Evolutionary conservation across 202 grass and related monocot species (phyloP), one percentile per base, ranked within the genome.

Genomic region (Carex arenaria): DNA sequence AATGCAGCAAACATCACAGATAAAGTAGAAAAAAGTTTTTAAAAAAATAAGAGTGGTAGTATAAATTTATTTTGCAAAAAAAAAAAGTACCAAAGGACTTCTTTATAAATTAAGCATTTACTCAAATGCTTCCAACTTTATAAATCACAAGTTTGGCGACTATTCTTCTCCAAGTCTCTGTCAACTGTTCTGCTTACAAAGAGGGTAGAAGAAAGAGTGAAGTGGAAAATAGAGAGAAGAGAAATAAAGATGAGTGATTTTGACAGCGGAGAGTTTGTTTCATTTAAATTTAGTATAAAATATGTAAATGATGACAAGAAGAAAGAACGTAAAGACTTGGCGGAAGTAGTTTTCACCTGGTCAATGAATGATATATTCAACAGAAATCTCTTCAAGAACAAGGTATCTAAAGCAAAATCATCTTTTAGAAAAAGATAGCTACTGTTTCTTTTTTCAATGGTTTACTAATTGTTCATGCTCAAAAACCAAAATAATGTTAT

Each of bases 341-440:
- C 14, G 36, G 22, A 30, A 40, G 5, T 40, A 22, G 14, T 64
- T 76, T 76, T 84, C 12, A 4, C 82, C 10, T 74, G 67, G 68
- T 62, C 71, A 7, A 36, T 76, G 19, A 28, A 74, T 55, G 69
- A 84, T 63, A 14, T 77, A 57, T 45, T 75, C 34, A 49, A 73
- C 68, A 40, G 20, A 84, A 62, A 73, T 84, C 54, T 73, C 31
- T 61, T 23, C 70, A 63, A 67, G 10, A 61, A 62, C 0, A 84
- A 61, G 66, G 64, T 84, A 73, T 73, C 9, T 26, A 26, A 1
- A 23, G 26, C 6, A 13, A 74, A 72, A 74, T 30, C 15, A 69
- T 17, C 1, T 74, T n/a, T 70, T 0, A 11, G 4, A 23, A 12
- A 72, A 72, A 49, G 10, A 49, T 45, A 72, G 1, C 10, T 72